Base-by-base conservation (phyloP, 2,329 filamentous ascomycete species). In the Falciphora oryzae region DNA sequence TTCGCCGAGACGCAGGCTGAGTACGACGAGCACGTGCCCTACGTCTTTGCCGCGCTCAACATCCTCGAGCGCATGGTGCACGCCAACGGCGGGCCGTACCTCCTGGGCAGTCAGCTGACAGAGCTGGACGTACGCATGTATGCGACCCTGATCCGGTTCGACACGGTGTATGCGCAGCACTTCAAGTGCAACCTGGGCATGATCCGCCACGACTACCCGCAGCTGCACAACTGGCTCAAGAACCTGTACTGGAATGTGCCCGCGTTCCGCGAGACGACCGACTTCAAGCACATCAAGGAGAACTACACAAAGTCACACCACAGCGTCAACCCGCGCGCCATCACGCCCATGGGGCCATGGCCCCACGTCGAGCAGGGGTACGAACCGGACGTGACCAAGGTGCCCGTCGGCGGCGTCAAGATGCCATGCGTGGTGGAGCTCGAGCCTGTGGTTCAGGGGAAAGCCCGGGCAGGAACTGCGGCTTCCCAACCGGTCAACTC, bases 281-380 rank as follows among this genome's bases (percentile, higher is more conserved):
- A 89, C 67, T 89, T 89, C 68, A 81, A 75, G 67, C 87, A 90
- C 69, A 89, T 89, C 71, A 90, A 89, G 74, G 87, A 90, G 72
- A 89, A 87, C 67, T 78, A 78, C 66, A 75, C 85, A 16, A 89
- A 88, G 74, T 84, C 81, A 65, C 85, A 88, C 69, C 69, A 68
- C 4, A 81, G 83, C 66, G 82, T 89, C 66, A 89, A 89, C 68
- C 86, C 85, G 1, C 78, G 80, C 57, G 81, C 79, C 1, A 88
- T 89, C 67, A 88, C 85, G n/a, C 85, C 86, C 0, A 70, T 86
- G 67, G 86, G 86, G 0, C 86, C 86, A 0, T 87, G 78, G 69
- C 86, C 85, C 1, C 74, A 86, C 66, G 78, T 89, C 10, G 83
- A 87, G 67, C 72, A 78, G 29, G 80, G 78, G 0, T 82, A 81